A percentile compares a stretch with the other conserved stretches of the same genome.
Conservation (phyloP, 495 filamentous ascomycete species). For the Daldinia vernicosa region DNA sequence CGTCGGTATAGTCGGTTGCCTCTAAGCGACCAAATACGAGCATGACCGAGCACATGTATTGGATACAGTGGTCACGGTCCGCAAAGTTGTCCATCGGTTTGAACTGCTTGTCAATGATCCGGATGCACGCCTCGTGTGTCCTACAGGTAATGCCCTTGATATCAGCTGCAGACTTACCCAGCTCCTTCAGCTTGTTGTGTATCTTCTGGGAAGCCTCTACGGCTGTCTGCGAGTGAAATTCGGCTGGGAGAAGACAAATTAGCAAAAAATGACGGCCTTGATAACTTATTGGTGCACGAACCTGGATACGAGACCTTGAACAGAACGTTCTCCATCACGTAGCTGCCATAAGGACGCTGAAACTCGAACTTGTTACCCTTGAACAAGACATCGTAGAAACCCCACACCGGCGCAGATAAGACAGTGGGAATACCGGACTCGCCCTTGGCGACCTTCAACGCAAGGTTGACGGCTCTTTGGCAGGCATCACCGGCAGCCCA, state of each 20-base stretch:
- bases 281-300: constrained; percentile 51
- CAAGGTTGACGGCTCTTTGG: constrained; percentile 94
- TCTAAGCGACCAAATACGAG: constrained; percentile 91
- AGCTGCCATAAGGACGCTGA: constrained; percentile 94
- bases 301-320: constrained; percentile 99
- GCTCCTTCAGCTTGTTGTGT: constrained; percentile 77
- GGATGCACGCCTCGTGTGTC: constrained; percentile 96
- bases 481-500: constrained; percentile 99
- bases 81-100: constrained; percentile 99
- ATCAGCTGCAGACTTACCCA: constrained; percentile 92
- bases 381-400: constrained; percentile 98
- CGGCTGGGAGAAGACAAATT: constrained; percentile 62
- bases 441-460: constrained; percentile 90
- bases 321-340: constrained; percentile 99
- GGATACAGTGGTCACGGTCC: constrained; percentile 98
- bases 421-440: constrained; percentile 92
- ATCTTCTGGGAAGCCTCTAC: constrained; percentile 93
- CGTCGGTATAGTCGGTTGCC: constrained; percentile 91
- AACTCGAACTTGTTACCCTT: constrained; percentile 95
- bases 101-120: constrained; percentile 99
- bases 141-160: constrained; percentile 93
- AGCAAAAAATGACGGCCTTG: constrained; percentile 2
- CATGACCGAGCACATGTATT: constrained; percentile 98
- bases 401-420: constrained; percentile 92
- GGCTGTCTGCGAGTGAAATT: constrained; percentile 99